Evolutionary conservation across 257 asterid genomes (phyloP), one percentile per base, ranked within the genome.

Genomic region (Thymus mandschuricus): DNA sequence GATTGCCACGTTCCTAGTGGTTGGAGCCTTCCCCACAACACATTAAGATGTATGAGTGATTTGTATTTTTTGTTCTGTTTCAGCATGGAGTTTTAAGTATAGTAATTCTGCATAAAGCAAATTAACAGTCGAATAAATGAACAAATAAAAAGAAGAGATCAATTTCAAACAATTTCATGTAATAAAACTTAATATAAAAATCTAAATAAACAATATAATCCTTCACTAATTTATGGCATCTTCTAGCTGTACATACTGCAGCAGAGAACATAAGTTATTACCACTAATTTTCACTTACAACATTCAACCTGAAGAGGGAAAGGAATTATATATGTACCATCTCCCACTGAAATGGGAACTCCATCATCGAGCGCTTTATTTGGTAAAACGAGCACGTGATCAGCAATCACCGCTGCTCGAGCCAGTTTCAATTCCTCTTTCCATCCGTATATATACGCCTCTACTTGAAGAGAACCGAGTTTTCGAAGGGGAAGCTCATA

Each of bases 251-350:
- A 45, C 70, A 67, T 64, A 46, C 48, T 45, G 41, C 5, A 35
- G 41, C 40, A 52, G 5, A 29, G 46, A 13, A 60, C 66, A 54
- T 35, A 10, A 49, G 52, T 28, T 21, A 71, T 52, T 30, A 45
- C 41, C 49, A 34, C 59, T 31, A n/a, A 6, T 29, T 21, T 41
- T 50, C 75, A 65, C 38, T 62, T 61, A 57, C 69, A 46, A 60
- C 54, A 75, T 43, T 45, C 59, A 33, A 11, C 11, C 28, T 48
- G 61, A 69, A 49, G 66, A 15, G 64, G 21, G 50, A 11, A 44
- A 45, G 6, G 31, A 13, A 35, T 61, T 69, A 63, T 61, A 43
- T 69, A 64, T 61, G 49, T 69, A 64, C 70, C n/a, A 44, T 28
- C 61, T 31, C 73, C 61, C 43, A 38, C 51, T 28, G 21, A 15